Evolutionary conservation across 768 basidiomycete species (phyloP), one percentile per base, ranked within the genome.

Genomic region (Lentinula edodes): DNA sequence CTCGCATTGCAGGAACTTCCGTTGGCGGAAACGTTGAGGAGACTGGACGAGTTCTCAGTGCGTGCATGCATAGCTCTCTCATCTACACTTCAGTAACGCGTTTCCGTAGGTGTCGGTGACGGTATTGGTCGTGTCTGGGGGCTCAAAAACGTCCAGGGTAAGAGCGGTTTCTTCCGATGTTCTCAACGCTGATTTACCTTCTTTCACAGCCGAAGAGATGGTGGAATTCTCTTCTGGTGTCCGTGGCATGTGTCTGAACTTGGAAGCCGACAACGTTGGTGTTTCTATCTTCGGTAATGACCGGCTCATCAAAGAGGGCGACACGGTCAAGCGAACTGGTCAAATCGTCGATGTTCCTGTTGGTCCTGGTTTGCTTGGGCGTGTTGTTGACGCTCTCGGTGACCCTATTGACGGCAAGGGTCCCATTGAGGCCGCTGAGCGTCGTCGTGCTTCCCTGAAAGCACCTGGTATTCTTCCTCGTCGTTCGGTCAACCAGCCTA

Each of bases 211-310:
- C 80, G 97, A 99, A 81, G 97, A 99, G 88, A 99, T 99, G 97
- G 97, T 99, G 86, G 97, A 99, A 86, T 99, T 99, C 86, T 93
- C 96, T 54, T 98, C 97, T 56, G 97, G 97, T 79, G 88, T 99
- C 71, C 95, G 97, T 75, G 97, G 97, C 84, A 99, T 99, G 97
- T 98, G 95, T 79, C 80, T 99, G 78, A 99, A 99, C 91, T 90
- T 99, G 88, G 97, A 99, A 81, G 94, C 96, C 79, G 97, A 98
- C 89, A 98, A 98, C 72, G 96, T 98, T 83, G 97, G 97, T 93
- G 94, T 99, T 73, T 94, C 97, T 82, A 95, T 98, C 83, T 99
- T 99, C 85, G 91, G 90, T 86, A 91, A 90, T 74, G 91, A 93
- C 79, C 92, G 92, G 85, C 86, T 90, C 82, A 98, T 98, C 87